A percentile compares a stretch with the other conserved stretches of the same genome.
These are phyloP conservation scores for Allium fistulosum DNA, from an alignment of 106 monocot genomes.

Conservation along the genomic window DNA sequence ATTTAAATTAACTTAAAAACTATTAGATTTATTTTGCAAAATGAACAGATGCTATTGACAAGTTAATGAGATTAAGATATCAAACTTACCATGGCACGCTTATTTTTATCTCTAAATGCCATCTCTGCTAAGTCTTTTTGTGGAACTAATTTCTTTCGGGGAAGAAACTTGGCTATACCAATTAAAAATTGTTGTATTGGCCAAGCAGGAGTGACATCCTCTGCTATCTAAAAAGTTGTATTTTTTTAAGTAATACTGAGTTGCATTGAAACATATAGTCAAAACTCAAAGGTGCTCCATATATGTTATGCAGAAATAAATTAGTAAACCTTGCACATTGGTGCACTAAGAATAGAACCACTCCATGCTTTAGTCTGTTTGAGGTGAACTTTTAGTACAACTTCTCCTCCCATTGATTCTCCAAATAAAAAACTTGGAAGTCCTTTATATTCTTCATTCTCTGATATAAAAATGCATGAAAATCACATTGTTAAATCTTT, in stretches of 20 bases:
- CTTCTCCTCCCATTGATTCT: conserved; percentile 87
- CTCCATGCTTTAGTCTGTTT: conserved; percentile 49
- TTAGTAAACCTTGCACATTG: conserved; percentile 67
- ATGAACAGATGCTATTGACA: too few relatives aligned
- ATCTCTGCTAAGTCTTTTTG: conserved; percentile 74
- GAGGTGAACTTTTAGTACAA: conserved; percentile 61
- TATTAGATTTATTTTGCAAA: too few relatives aligned
- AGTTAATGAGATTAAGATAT: too few relatives aligned
- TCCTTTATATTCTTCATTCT: conserved; percentile 33
- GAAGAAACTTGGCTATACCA: conserved; percentile 49
- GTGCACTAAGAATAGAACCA: conserved; percentile 73
- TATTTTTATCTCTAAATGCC: conserved; percentile 11
- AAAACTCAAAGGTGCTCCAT: too few relatives aligned
- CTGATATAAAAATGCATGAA: conserved; percentile 10
- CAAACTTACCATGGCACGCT: neutral
- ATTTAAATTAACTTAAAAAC: too few relatives aligned
- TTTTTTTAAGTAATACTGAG: neutral
- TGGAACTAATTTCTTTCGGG: conserved; percentile 71
- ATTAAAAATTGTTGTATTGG: conserved; percentile 53
- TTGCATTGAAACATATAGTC: too few relatives aligned
- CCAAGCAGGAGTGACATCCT: conserved; percentile 80
- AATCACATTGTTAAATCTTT: neutral
- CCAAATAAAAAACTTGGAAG: conserved; percentile 64
- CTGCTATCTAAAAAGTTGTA: conserved; percentile 51
- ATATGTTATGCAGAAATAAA: too few relatives aligned